Evolutionary conservation across 2,329 filamentous ascomycete genomes (phyloP).

Genomic region (Penicillium sp.): DNA sequence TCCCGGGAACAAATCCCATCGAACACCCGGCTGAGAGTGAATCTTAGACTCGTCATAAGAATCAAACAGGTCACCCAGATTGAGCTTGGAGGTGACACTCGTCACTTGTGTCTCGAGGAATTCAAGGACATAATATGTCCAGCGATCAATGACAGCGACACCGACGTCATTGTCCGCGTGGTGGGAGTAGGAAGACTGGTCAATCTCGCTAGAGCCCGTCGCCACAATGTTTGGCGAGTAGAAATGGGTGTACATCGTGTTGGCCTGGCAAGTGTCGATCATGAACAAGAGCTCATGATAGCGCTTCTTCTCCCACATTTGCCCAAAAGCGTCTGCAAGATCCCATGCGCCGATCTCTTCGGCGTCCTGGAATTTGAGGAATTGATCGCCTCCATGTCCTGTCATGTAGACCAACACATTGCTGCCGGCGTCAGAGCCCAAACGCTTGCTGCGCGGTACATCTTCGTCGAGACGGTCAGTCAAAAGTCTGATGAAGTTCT

Average conservation of each 20-base stretch:
- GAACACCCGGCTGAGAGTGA: slow-evolving; percentile 83
- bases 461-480: slow-evolving; percentile 93
- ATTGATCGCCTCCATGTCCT: slow-evolving; percentile 94
- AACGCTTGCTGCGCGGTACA: slow-evolving; percentile 87
- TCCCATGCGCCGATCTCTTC: slow-evolving; percentile 97
- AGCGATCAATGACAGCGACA: slow-evolving; percentile 95
- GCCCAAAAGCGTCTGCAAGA: slow-evolving; percentile 92
- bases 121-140: slow-evolving; percentile 97
- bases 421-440: slow-evolving; percentile 90
- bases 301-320: slow-evolving; percentile 99
- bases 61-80: slow-evolving; percentile 89
- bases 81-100: slow-evolving; percentile 81
- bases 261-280: slow-evolving; percentile 99
- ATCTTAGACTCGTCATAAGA: slow-evolving; percentile 95
- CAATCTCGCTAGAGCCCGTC: slow-evolving; percentile 91
- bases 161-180: slow-evolving; percentile 98
- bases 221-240: slow-evolving; percentile 98
- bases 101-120: slow-evolving; percentile 89
- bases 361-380: slow-evolving; percentile 95
- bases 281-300: slow-evolving; percentile 99
- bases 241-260: slow-evolving; percentile 98
- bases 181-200: slow-evolving; percentile 95
- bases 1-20: slow-evolving; percentile 91
- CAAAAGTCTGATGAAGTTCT: slow-evolving; percentile 94
- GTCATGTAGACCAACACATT: slow-evolving; percentile 99